Percentiles rank a stretch among this genome's conserved stretches.
Conservation (phyloP, 768 basidiomycete species). For the Coprinopsis sp. region DNA sequence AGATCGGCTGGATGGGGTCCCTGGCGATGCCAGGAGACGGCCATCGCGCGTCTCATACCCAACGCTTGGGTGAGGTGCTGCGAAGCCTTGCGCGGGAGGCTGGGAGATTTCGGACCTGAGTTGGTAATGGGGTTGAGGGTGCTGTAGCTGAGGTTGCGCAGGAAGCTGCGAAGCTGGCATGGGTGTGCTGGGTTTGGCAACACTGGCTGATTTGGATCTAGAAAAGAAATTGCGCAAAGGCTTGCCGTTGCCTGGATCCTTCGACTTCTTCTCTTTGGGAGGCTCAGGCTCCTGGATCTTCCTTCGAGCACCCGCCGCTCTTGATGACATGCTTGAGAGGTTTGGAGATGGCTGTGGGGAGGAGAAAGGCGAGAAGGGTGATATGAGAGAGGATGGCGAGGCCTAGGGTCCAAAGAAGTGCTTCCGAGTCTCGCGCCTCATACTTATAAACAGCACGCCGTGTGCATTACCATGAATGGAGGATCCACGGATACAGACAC, state of each 20-base stretch:
- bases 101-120: too few relatives aligned
- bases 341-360: too few relatives aligned
- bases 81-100: too few relatives aligned
- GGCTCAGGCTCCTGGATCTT: constrained; percentile 12
- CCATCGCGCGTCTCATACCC: too few relatives aligned
- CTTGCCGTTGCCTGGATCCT: constrained; percentile 12
- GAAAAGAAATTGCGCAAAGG: constrained; percentile 9
- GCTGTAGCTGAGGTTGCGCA: not conserved
- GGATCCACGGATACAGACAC: too few relatives aligned
- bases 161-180: not conserved
- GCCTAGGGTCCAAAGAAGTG: too few relatives aligned
- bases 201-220: constrained; percentile 7
- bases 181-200: not conserved
- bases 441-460: too few relatives aligned
- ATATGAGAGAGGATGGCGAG: too few relatives aligned
- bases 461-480: too few relatives aligned
- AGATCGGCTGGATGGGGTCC: not conserved
- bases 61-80: too few relatives aligned
- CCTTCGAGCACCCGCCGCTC: constrained; percentile 24
- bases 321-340: constrained; percentile 27
- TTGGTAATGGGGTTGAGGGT: not conserved
- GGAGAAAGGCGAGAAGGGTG: too few relatives aligned
- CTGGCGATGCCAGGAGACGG: not conserved
- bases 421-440: too few relatives aligned
- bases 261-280: constrained; percentile 1